Base-by-base conservation (phyloP, 192 early-diverging fungal genomes). In the Entophlyctis luteolus region DNA sequence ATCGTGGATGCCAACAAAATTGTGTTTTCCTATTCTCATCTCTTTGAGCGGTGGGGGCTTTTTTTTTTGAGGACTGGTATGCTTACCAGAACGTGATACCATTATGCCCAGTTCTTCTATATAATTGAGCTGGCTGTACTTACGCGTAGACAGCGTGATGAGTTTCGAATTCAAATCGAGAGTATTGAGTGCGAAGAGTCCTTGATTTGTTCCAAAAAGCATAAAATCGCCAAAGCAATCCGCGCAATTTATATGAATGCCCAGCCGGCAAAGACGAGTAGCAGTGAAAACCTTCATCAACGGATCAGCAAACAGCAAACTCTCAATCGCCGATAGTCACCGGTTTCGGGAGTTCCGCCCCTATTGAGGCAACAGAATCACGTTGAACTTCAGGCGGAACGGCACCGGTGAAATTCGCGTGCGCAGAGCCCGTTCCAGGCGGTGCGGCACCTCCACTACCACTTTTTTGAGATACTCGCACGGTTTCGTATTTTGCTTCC, bases 121-220 rank as follows among this genome's bases (percentile, higher is more conserved):
- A 23, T 77, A 72, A 29, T 77, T 56, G 2, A 85, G 38, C 67
- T 85, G 84, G 32, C 60, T 50, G 58, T 85, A 85, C 20, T 77
- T 53, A 23, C 84, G 57, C 10, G 67, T 76, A 1, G 83, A 85
- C 0, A 85, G 56, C 27, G 72, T 71, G 4, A 76, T 75, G 56
- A 85, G 65, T 45, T 72, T 68, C 16, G 71, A 42, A 38, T 80
- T 70, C 23, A 36, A 45, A 77, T 67, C 67, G 42, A 70, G 77
- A 20, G 74, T 75, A 29, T 83, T 79, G 50, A 79, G 81, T 2
- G 75, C 74, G 48, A 76, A 85, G 22, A 85, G 72, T 5, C 84
- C 82, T 47, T 85, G 73, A 34, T 84, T 78, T 5, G 79, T 85
- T 4, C 84, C 84, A 65, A 85, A 76, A 6, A 85, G 62, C 22